These are phyloP conservation scores for Bimuria novae-zelandiae DNA, from an alignment of 2,329 filamentous ascomycete species.

Conservation along the genomic window DNA sequence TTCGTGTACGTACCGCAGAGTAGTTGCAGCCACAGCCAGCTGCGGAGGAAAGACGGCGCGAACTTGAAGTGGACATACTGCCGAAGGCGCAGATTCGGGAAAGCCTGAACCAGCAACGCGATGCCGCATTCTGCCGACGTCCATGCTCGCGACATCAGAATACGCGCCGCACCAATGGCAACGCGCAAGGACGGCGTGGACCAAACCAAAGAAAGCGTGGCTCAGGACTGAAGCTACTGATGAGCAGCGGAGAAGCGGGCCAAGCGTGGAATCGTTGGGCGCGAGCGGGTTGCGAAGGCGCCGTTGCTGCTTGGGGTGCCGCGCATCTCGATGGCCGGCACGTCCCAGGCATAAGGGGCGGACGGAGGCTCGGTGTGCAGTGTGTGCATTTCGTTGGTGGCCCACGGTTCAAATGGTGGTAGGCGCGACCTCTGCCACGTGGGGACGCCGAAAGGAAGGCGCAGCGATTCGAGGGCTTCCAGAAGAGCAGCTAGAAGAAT, in stretches of 20 bases:
- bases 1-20: conserved; percentile 11
- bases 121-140: conserved; percentile 33
- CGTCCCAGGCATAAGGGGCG: neutral
- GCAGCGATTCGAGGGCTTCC: neutral
- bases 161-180: conserved; percentile 6
- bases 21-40: conserved; percentile 26
- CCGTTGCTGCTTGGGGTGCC: neutral
- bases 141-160: conserved; percentile 20
- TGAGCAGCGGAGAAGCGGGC: neutral
- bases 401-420: neutral
- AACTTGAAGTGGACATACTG: conserved; percentile 29
- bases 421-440: conserved; percentile 2
- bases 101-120: conserved; percentile 7
- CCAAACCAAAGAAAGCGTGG: neutral
- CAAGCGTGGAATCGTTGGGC: neutral
- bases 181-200: neutral
- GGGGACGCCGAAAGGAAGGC: neutral
- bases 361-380: neutral
- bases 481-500: conserved; percentile 6
- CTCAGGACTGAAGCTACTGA: neutral
- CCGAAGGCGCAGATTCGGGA: conserved; percentile 30
- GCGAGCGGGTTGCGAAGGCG: neutral
- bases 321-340: neutral
- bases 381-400: neutral
- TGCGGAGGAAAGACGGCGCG: conserved; percentile 25